Evolutionary conservation across 139 green algal species (phyloP).

Genomic region (Edaphochlamys debaryana): DNA sequence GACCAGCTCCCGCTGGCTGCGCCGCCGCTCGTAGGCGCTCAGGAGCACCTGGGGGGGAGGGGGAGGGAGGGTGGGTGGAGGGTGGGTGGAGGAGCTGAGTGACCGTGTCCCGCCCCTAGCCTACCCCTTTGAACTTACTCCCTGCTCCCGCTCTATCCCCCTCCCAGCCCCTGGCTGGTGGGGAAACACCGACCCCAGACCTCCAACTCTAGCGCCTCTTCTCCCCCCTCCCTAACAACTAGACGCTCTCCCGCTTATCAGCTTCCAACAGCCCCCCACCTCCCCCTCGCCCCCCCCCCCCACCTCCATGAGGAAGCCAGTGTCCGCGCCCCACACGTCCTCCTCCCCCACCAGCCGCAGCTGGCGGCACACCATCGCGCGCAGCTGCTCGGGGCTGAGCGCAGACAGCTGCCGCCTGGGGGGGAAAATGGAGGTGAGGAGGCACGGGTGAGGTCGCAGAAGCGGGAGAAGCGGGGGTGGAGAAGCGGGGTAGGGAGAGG

Average conservation of each 20-base stretch:
- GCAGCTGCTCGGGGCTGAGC: constrained; percentile 78
- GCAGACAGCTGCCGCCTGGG: constrained; percentile 62
- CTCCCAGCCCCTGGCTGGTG: too few relatives aligned
- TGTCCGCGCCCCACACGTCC: constrained; percentile 74
- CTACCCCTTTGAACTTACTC: too few relatives aligned
- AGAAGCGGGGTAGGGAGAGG: background rate
- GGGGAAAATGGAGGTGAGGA: background rate
- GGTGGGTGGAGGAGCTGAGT: background rate
- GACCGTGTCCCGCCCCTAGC: too few relatives aligned
- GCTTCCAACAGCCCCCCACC: too few relatives aligned
- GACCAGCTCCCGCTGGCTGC: constrained; percentile 79
- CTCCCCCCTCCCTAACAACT: too few relatives aligned
- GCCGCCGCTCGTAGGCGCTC: constrained; percentile 77
- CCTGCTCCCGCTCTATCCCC: too few relatives aligned
- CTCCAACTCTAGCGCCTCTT: too few relatives aligned
- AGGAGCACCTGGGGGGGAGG: constrained; percentile 78
- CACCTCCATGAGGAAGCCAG: constrained; percentile 84
- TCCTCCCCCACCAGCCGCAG: constrained; percentile 82
- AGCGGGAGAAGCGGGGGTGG: too few relatives aligned
- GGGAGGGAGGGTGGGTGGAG: background rate
- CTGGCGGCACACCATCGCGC: constrained; percentile 76
- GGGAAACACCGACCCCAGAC: too few relatives aligned
- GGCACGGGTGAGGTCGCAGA: too few relatives aligned
- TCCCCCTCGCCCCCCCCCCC: background rate
- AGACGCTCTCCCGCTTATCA: too few relatives aligned